phyloP scores from a whole-genome alignment of 352 stramenopile genomes.

The Phytopythium helicoides region DNA sequence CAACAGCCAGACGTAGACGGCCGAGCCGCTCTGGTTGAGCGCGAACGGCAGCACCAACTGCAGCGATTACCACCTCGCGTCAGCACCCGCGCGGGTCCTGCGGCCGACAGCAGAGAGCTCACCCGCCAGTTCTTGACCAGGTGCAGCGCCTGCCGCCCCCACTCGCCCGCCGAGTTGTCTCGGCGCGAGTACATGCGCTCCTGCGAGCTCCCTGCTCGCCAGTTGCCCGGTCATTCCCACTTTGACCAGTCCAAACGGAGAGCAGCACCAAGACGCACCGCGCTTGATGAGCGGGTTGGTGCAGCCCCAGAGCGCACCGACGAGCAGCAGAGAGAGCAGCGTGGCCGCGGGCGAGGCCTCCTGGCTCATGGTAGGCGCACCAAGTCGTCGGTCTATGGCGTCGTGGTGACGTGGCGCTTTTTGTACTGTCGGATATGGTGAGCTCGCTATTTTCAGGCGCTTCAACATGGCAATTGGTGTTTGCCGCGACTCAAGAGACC shows the following conservation, averaged over 20 bases:
- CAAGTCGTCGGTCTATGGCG: too few relatives aligned
- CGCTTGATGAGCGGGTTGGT: constrained; percentile 85
- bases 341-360: constrained; percentile 18
- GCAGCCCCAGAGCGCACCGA: constrained; percentile 82
- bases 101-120: too few relatives aligned
- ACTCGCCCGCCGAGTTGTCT: constrained; percentile 58
- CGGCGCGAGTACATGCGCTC: constrained; percentile 54
- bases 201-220: constrained; percentile 38
- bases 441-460: too few relatives aligned
- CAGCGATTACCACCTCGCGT: too few relatives aligned
- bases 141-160: constrained; percentile 39
- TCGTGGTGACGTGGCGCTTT: neutral
- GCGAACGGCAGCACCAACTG: constrained; percentile 83
- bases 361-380: neutral
- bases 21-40: constrained; percentile 82
- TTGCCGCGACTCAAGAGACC: neutral
- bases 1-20: constrained; percentile 78
- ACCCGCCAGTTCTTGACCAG: constrained; percentile 78
- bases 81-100: too few relatives aligned
- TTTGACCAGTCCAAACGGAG: too few relatives aligned
- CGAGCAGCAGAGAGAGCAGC: constrained; percentile 76
- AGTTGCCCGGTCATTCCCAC: neutral
- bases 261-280: constrained; percentile 45
- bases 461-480: too few relatives aligned
- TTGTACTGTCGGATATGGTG: too few relatives aligned